Percentiles rank a stretch among this genome's conserved stretches.
phyloP scores from a whole-genome alignment of 441 rosid genomes.

The Metrosideros polymorpha region DNA sequence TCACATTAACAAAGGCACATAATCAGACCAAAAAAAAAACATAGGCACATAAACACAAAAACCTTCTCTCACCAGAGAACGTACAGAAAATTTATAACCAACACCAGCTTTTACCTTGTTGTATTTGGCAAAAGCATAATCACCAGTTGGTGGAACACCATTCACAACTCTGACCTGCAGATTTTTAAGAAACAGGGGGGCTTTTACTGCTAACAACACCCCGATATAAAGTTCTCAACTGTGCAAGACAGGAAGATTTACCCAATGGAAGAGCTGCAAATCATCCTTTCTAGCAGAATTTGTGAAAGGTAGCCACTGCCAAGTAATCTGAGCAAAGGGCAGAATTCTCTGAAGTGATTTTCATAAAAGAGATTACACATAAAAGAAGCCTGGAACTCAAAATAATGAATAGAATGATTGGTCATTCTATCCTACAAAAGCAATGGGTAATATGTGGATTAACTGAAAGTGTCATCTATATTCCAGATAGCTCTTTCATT shows the following conservation, averaged over 20 bases:
- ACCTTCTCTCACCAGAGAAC: not conserved
- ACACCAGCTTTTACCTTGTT: conserved; percentile 45
- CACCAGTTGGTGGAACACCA: conserved; percentile 82
- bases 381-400: not conserved
- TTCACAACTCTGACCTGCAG: conserved; percentile 81
- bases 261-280: conserved; percentile 90
- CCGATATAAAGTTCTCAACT: not conserved
- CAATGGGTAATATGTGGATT: too few relatives aligned
- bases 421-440: too few relatives aligned
- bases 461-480: too few relatives aligned
- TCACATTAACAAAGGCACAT: not conserved
- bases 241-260: conserved; percentile 6
- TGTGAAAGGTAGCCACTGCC: conserved; percentile 93
- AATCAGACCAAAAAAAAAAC: not conserved
- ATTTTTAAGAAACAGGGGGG: not conserved
- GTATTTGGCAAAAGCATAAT: conserved; percentile 85
- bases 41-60: not conserved
- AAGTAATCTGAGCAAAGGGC: conserved; percentile 47
- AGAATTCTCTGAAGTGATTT: not conserved
- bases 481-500: too few relatives aligned
- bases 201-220: not conserved
- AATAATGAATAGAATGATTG: not conserved
- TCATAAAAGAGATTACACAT: not conserved
- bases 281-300: conserved; percentile 82
- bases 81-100: not conserved